Conservation (phyloP, 2,329 filamentous ascomycete species). For the Curvularia sp. region DNA sequence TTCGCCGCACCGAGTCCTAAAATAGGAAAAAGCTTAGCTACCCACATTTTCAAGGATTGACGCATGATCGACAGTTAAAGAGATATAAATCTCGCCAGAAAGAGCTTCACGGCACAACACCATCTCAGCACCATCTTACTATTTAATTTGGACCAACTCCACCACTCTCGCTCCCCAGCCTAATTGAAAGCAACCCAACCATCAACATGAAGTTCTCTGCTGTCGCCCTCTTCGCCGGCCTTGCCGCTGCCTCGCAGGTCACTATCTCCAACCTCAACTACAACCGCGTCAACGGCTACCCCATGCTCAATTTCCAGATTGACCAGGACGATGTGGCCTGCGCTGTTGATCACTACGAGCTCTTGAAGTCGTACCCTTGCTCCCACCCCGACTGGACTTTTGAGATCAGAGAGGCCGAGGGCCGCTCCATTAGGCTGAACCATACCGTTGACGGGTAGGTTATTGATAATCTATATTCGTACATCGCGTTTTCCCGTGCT, state of each 20-base stretch:
- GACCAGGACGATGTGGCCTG: neutral
- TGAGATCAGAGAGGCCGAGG: neutral
- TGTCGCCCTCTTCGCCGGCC: constrained; percentile 4
- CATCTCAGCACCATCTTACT: neutral
- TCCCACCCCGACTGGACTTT: constrained; percentile 1
- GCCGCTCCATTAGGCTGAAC: neutral
- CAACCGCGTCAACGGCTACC: constrained; percentile 6
- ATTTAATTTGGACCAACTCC: neutral
- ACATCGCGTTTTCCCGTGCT: neutral
- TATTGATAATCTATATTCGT: neutral
- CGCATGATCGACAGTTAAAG: neutral
- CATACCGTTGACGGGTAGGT: constrained; percentile 5
- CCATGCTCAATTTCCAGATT: neutral
- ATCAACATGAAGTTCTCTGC: constrained; percentile 5
- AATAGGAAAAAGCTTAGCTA: constrained; percentile 1
- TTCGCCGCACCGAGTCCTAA: neutral
- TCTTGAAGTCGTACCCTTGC: neutral
- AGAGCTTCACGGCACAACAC: neutral
- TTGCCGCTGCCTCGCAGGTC: constrained; percentile 2
- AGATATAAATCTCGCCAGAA: neutral
- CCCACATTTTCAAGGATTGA: neutral
- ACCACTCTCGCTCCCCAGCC: neutral
- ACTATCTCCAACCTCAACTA: neutral
- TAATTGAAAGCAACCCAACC: neutral
- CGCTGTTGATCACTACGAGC: neutral